Base-by-base conservation (phyloP, 768 basidiomycete species). In the Paxillus involutus region DNA sequence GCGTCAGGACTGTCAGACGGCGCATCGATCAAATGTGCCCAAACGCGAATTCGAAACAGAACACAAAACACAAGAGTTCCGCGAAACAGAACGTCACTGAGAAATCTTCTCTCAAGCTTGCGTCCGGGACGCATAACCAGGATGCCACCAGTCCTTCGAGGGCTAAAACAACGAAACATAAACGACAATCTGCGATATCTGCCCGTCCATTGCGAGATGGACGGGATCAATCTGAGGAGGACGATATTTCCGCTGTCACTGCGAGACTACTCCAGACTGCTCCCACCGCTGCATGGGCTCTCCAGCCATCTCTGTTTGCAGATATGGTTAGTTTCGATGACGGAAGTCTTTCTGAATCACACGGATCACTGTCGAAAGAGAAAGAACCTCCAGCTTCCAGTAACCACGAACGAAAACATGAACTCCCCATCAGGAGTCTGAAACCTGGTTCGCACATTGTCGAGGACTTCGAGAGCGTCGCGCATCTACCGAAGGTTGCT, bases 1-100 rank as follows among this genome's bases (percentile, higher is more conserved):
- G 14, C 4, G 29, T 6, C 8, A 58, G 50, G 44, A 53, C 57
- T 11, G 6, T 63, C 24, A 59, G 62, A 39, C 62, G 52, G 30
- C 47, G 50, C 43, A 54, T 64, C 43, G 11, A 17, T 9, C 58
- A 64, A 10, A 58, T 56, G 11, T 53, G 52, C 3, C 17, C 14
- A 7, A 36, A 26, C 26, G 32, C 56, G 3, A 33, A 26, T 35
- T 14, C 57, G 39, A 62, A 56, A 30, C 36, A 32, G 2, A 54
- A 45, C 19, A 16, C 26, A 33, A 63, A 49, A 49, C 58, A 56
- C 32, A 44, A 40, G n/a, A 48, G 36, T n/a, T 26, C 44, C 24
- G 17, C 35, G 1, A 3, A 19, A 52, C 14, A 21, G n/a, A 4
- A 53, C 5, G 21, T 9, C 14, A 3, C 44, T 8, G 43, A 55